These are phyloP conservation scores for Bassia scoparia DNA, from an alignment of 148 eudicot genomes.

Conservation along the genomic window DNA sequence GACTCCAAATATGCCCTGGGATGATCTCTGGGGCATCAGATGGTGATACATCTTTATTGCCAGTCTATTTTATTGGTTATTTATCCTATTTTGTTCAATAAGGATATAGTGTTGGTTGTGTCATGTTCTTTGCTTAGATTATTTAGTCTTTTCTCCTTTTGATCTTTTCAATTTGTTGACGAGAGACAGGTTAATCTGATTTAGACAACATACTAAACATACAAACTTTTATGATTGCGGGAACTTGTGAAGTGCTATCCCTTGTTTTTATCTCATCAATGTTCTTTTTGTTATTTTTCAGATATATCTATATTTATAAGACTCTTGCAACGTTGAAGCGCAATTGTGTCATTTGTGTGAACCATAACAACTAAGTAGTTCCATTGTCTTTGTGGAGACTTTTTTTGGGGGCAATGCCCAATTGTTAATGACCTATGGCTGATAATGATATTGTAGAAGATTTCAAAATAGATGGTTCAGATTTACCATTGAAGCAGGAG, in stretches of 20 bases:
- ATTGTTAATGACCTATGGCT: conserved; percentile 2
- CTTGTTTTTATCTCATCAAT: background rate
- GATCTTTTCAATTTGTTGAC: too few species aligned
- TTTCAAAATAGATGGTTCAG: conserved; percentile 28
- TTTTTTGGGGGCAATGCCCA: background rate
- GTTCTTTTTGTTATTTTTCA: background rate
- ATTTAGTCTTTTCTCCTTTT: background rate
- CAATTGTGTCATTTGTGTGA: background rate
- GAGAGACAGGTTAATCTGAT: too few species aligned
- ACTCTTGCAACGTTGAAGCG: background rate
- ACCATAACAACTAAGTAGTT: conserved; percentile 4
- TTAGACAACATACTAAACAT: background rate
- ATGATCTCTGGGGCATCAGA: background rate
- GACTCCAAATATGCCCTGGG: background rate
- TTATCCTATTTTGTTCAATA: background rate
- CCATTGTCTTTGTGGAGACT: conserved; percentile 16
- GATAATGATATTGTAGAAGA: conserved; percentile 21
- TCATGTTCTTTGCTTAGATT: background rate
- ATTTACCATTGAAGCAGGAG: conserved; percentile 35
- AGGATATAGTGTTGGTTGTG: background rate
- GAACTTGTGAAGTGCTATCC: background rate
- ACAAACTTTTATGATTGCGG: background rate
- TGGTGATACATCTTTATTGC: background rate
- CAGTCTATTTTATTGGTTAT: background rate
- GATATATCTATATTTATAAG: background rate